phyloP scores from a whole-genome alignment of 2,329 filamentous ascomycete genomes.

The Phialophora verrucosa region DNA sequence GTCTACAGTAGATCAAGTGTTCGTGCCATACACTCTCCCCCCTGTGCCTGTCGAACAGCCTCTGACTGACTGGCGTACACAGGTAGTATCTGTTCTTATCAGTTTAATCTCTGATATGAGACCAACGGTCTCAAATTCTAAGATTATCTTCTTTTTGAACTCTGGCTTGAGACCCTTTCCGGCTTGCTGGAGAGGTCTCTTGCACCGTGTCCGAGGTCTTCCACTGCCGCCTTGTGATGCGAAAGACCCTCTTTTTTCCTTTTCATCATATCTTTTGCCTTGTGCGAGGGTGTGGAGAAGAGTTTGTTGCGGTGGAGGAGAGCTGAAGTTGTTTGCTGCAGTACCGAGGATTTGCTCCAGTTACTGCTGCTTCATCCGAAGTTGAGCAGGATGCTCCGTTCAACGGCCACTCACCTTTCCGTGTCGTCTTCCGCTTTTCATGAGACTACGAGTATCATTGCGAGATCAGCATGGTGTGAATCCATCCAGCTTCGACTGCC shows the following conservation, averaged over 20 bases:
- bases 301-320: neutral
- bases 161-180: neutral
- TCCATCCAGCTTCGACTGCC: too few relatives aligned
- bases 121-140: neutral
- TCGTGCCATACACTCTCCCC: neutral
- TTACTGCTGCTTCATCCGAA: neutral
- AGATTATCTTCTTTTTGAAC: constrained; percentile 5
- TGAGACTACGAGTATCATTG: neutral
- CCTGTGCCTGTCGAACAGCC: neutral
- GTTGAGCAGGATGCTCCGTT: neutral
- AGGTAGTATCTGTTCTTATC: neutral
- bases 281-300: constrained; percentile 1
- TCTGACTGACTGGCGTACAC: neutral
- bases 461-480: neutral
- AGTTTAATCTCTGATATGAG: constrained; percentile 4
- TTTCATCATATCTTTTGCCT: neutral
- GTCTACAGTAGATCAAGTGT: neutral
- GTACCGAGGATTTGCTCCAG: too few relatives aligned
- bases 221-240: constrained; percentile 1
- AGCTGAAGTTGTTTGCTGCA: neutral
- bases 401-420: neutral
- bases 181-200: neutral
- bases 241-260: neutral
- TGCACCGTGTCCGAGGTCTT: constrained; percentile 3
- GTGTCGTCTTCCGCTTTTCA: neutral